These are phyloP conservation scores for Taxawa tesnikishii DNA, from an alignment of 2,329 filamentous ascomycete species.

Conservation along the genomic window DNA sequence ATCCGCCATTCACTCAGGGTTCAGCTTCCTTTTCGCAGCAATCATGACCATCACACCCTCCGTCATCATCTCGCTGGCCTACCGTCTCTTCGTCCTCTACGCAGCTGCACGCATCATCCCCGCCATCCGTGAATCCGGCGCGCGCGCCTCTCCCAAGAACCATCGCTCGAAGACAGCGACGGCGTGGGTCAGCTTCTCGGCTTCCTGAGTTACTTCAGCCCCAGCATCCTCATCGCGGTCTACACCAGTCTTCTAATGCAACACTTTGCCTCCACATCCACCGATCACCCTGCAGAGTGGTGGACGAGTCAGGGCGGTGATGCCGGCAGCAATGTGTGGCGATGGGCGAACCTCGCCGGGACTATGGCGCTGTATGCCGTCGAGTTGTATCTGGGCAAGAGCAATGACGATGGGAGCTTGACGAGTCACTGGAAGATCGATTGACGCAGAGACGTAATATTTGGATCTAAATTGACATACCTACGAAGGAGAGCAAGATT, in stretches of 20 bases:
- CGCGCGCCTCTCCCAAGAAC: conserved; percentile 74
- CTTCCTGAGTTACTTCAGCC: conserved; percentile 85
- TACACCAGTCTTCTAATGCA: conserved; percentile 94
- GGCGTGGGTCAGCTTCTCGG: conserved; percentile 69
- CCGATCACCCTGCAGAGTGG: conserved; percentile 49
- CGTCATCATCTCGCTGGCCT: conserved; percentile 87
- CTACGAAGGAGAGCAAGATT: too few relatives aligned
- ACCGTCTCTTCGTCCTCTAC: conserved; percentile 90
- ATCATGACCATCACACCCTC: conserved; percentile 93
- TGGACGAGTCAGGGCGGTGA: conserved; percentile 81
- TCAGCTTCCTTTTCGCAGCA: conserved; percentile 79
- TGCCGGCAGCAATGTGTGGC: conserved; percentile 73
- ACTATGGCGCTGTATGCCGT: conserved; percentile 86
- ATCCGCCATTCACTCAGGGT: conserved; percentile 66
- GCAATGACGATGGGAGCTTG: conserved; percentile 61
- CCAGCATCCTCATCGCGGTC: conserved; percentile 85
- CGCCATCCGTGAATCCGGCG: conserved; percentile 77
- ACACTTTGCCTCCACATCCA: conserved; percentile 69
- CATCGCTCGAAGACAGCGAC: conserved; percentile 68
- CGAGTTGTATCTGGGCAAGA: conserved; percentile 76
- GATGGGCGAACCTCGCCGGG: conserved; percentile 82
- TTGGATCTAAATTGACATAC: too few relatives aligned
- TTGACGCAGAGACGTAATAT: conserved; percentile 43
- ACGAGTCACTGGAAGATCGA: conserved; percentile 89
- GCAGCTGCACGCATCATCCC: conserved; percentile 93